These are phyloP conservation scores for Leucoagaricus sp. DNA, from an alignment of 1,284 basidiomycete species.

Conservation along the genomic window DNA sequence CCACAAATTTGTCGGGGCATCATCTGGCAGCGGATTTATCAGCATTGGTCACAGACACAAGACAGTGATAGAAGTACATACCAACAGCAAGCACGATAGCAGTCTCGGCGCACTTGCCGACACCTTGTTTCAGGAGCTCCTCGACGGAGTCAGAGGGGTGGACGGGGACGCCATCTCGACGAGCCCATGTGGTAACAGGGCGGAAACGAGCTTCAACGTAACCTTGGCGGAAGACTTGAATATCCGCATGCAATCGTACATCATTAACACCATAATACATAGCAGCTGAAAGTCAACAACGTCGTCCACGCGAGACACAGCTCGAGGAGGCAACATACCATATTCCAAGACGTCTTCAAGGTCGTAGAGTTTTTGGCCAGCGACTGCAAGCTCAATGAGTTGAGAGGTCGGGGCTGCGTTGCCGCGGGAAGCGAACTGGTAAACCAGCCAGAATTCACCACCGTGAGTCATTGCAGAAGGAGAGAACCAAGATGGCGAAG, in stretches of 20 bases:
- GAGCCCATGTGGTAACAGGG: constrained; percentile 45
- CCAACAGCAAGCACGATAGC: constrained; percentile 47
- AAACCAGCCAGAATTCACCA: constrained; percentile 48
- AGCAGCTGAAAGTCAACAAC: constrained; percentile 16
- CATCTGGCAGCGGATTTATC: constrained; percentile 32
- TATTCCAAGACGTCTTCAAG: constrained; percentile 51
- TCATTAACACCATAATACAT: background rate
- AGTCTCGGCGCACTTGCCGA: constrained; percentile 40
- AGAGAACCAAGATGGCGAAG: background rate
- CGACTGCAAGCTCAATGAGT: constrained; percentile 46
- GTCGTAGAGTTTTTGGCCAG: constrained; percentile 38
- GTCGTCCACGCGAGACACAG: constrained; percentile 16
- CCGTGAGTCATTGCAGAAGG: constrained; percentile 22
- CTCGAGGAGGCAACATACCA: constrained; percentile 21
- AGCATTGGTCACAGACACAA: background rate
- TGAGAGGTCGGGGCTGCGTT: constrained; percentile 43
- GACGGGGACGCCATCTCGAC: constrained; percentile 36
- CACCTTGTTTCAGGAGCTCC: constrained; percentile 39
- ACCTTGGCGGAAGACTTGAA: constrained; percentile 42
- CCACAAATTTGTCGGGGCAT: constrained; percentile 40
- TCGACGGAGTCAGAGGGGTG: constrained; percentile 36
- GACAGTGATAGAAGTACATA: constrained; percentile 21
- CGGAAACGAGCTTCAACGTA: constrained; percentile 44
- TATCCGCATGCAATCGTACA: constrained; percentile 8
- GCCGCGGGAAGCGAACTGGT: constrained; percentile 44